Base-by-base conservation (phyloP, 495 filamentous ascomycete species). In the Aspergillus conjunctus region DNA sequence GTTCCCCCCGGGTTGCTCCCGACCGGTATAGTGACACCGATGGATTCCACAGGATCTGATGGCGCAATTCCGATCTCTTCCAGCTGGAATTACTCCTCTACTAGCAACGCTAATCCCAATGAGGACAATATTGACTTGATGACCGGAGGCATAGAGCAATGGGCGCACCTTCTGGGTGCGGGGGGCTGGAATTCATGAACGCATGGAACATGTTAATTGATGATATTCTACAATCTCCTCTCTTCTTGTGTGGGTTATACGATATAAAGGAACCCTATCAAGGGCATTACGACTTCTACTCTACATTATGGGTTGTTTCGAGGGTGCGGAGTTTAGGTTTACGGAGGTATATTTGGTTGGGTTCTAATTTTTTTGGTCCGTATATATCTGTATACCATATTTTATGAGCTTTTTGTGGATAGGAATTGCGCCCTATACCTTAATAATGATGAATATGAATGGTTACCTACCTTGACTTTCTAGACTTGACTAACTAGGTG, bases 131-230 rank as follows among this genome's bases (percentile, higher is more conserved):
- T 62, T 33, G 67, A 69, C 49, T 65, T 71, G 39, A 65, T 58
- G 46, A 12, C 66, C 3, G 64, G 64, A 9, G 58, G 61, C 2
- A 46, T 75, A 17, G 68, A 73, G 15, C 75, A 79, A 43, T 77
- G 75, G 73, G 73, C 73, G 2, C 70, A 77, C 26, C 69, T 77
- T 0, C 34, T 76, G 54, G 54, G 57, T 22, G 46, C 57, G 15
- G 58, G 54, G 1, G 41, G 22, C 7, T 66, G 64, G 64, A 62
- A 61, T 37, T 43, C 64, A 12, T 66, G 54, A 60, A 61, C 37
- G 39, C 64, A 12, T 66, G 54, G 54, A 31, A 41, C 37, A 41
- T 9, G 12, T 41, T 34, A 55, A 54, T 15, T 17, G 26, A 22
- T 56, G 2, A 46, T 11, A 17, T 17, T 48, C 10, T 48, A 14